Base-by-base conservation (phyloP, 192 early-diverging fungal species). In the Mortierella hygrophila region DNA sequence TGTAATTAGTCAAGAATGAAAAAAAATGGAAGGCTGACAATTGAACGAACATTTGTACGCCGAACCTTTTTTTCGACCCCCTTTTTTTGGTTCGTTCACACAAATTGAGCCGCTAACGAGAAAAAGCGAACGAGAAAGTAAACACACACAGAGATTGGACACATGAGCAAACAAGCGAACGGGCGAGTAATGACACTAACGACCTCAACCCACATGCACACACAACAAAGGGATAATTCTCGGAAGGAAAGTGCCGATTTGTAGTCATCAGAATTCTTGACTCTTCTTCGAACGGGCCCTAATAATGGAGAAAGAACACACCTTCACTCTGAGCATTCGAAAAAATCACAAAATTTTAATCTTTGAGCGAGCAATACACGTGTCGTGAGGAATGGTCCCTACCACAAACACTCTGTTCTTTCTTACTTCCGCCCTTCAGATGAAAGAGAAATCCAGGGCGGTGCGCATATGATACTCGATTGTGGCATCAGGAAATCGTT, bases 201-300 rank as follows among this genome's bases (percentile, higher is more conserved):
- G 23, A 4, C 26, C 23, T 57, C n/a, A 65, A 26, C 3, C 26
- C 55, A 10, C n/a, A 26, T 16, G 8, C 11, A 35, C 9, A 35
- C 60, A 65, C 9, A 65, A 32, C n/a, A 60, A 60, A 60, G 10
- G 11, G 3, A 65, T 65, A 9, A 9, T 65, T 65, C 60, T 65
- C 60, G 60, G 60, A 65, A 32, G 11, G 60, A 65, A 32, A 65
- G 26, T 65, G 26, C 60, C 60, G 60, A 65, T 29, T 13, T 65
- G 60, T 65, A 65, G 60, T 65, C n/a, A 65, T 65, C 60, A 65
- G 29, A 32, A 65, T 65, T 32, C 60, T 65, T 15, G 9, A n/a
- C n/a, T 8, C 7, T 29, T 6, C 60, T 65, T 65, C 26, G 60
- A 32, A 32, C 60, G n/a, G 60, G 57, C n/a, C 49, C 18, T 46